Evolutionary conservation across 2,329 filamentous ascomycete species (phyloP).

Genomic region (Bisporella sp.): DNA sequence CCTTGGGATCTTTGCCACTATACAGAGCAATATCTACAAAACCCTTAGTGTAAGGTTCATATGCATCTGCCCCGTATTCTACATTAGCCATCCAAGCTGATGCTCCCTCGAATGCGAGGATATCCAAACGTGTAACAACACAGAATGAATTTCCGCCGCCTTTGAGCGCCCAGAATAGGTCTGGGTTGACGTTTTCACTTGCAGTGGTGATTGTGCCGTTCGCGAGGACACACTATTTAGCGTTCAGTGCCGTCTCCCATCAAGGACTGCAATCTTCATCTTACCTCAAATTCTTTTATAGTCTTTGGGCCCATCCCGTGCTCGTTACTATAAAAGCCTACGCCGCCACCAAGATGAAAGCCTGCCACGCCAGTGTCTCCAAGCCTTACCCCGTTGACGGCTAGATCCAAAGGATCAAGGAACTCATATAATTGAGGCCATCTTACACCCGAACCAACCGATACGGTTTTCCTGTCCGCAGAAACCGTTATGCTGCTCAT

Average conservation of each 20-base stretch:
- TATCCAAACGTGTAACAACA: slow-evolving; percentile 33
- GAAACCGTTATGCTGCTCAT: slow-evolving; percentile 16
- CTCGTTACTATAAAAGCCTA: slow-evolving; percentile 3
- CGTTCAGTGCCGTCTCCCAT: not conserved
- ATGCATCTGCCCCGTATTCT: not conserved
- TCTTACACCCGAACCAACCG: slow-evolving; percentile 26
- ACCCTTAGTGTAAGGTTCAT: not conserved
- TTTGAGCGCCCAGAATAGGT: slow-evolving; percentile 34
- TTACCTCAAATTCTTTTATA: not conserved
- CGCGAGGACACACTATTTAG: not conserved
- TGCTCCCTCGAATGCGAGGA: slow-evolving; percentile 29
- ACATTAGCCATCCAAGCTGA: not conserved
- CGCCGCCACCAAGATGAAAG: slow-evolving; percentile 25
- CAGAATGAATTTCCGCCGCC: slow-evolving; percentile 34
- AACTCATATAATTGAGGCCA: slow-evolving; percentile 26
- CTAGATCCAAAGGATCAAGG: slow-evolving; percentile 15
- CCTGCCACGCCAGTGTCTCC: slow-evolving; percentile 32
- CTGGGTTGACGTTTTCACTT: slow-evolving; percentile 22
- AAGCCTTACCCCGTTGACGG: slow-evolving; percentile 29
- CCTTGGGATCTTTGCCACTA: not conserved
- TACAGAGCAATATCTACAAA: slow-evolving; percentile 1
- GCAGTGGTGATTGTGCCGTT: slow-evolving; percentile 27
- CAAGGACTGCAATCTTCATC: not conserved
- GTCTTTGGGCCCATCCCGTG: not conserved
- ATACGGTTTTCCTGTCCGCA: slow-evolving; percentile 15